A percentile compares a stretch with the other conserved stretches of the same genome.
phyloP scores from a whole-genome alignment of 768 basidiomycete genomes.

The Rhizopogon roseolus region DNA sequence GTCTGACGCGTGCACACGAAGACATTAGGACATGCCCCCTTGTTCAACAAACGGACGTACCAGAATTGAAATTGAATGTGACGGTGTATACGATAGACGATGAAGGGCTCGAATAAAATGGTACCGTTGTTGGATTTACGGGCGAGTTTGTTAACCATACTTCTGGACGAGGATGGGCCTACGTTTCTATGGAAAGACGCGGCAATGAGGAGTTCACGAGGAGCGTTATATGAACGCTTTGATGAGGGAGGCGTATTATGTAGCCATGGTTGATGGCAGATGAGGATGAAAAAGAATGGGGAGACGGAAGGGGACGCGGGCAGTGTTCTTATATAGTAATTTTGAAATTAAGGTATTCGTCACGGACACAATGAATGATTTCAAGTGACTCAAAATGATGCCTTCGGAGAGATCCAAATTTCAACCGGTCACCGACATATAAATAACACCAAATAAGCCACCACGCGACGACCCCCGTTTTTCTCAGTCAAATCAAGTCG shows the following conservation, averaged over 20 bases:
- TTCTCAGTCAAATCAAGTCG: neutral
- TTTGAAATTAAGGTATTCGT: slow-evolving; percentile 17
- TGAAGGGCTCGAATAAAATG: slow-evolving; percentile 81
- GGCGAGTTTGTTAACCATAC: slow-evolving; percentile 82
- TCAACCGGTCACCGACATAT: slow-evolving; percentile 17
- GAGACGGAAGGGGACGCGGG: slow-evolving; percentile 16
- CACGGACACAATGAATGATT: slow-evolving; percentile 7
- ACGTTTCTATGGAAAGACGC: slow-evolving; percentile 19
- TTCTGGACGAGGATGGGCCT: slow-evolving; percentile 29
- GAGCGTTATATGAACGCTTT: neutral
- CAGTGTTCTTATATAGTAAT: slow-evolving; percentile 41
- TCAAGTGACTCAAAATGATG: slow-evolving; percentile 29
- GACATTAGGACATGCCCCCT: slow-evolving; percentile 1
- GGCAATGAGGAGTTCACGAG: slow-evolving; percentile 12
- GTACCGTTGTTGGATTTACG: slow-evolving; percentile 83
- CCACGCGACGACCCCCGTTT: slow-evolving; percentile 2
- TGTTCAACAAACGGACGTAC: slow-evolving; percentile 10
- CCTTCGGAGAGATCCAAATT: slow-evolving; percentile 23
- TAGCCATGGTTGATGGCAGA: slow-evolving; percentile 33
- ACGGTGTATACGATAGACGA: slow-evolving; percentile 82
- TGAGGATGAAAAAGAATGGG: slow-evolving; percentile 14
- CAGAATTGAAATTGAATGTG: slow-evolving; percentile 23
- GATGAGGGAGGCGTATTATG: slow-evolving; percentile 22
- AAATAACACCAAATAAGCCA: slow-evolving; percentile 17
- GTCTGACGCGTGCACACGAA: slow-evolving; percentile 14